These are phyloP conservation scores for Juncus inflexus DNA, from an alignment of 176 grass and related monocot genomes.

Conservation along the genomic window DNA sequence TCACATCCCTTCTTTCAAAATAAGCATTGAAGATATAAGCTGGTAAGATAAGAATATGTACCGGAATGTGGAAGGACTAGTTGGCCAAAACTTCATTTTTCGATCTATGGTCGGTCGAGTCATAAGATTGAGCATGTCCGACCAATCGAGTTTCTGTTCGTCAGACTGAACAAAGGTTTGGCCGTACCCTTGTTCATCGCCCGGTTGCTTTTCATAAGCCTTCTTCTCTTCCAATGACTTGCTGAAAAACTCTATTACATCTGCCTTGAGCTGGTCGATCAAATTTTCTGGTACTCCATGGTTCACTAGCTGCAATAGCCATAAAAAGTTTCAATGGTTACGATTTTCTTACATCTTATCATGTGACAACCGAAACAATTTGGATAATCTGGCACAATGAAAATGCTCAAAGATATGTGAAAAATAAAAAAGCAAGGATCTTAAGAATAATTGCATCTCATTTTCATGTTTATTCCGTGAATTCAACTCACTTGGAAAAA, in stretches of 20 bases:
- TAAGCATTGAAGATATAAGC: too few species aligned
- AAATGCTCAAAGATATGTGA: not conserved
- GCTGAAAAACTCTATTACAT: slow-evolving; percentile 34
- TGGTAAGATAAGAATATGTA: not conserved
- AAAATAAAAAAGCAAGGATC: too few species aligned
- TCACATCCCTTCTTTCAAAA: too few species aligned
- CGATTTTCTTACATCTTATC: too few species aligned
- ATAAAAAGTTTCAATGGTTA: too few species aligned
- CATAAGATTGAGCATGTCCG: slow-evolving; percentile 28
- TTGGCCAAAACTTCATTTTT: slow-evolving; percentile 45
- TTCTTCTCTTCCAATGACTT: slow-evolving; percentile 39
- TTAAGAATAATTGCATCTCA: not conserved
- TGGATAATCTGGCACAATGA: too few species aligned
- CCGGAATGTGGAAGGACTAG: slow-evolving; percentile 39
- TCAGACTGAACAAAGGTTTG: slow-evolving; percentile 38
- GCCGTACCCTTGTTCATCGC: slow-evolving; percentile 48
- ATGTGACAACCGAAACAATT: too few species aligned
- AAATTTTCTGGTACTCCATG: slow-evolving; percentile 43
- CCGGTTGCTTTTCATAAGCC: slow-evolving; percentile 21
- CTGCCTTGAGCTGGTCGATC: slow-evolving; percentile 30
- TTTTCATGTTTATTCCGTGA: not conserved
- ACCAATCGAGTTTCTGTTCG: slow-evolving; percentile 59
- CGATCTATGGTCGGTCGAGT: slow-evolving; percentile 31
- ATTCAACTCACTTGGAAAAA: slow-evolving; percentile 39
- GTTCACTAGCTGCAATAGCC: slow-evolving; percentile 34